Conservation (phyloP, 2,329 filamentous ascomycete species). For the Cercospora sesami region DNA sequence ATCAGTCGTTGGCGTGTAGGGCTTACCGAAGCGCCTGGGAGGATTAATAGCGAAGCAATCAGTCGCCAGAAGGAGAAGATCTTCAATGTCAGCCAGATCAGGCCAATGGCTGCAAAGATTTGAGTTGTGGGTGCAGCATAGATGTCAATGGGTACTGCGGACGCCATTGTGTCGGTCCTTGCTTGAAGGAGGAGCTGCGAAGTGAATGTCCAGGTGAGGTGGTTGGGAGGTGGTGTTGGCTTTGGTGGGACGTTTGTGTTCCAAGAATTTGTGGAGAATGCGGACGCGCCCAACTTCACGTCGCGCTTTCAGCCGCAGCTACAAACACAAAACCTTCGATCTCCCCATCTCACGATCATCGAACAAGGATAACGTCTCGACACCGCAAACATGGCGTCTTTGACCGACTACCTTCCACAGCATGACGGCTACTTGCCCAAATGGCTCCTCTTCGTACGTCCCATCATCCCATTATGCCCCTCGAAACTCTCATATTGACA, state of each 20-base stretch:
- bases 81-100: conserved; percentile 42
- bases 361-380: neutral
- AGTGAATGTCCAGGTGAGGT: neutral
- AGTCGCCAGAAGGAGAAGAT: conserved; percentile 51
- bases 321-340: neutral
- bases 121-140: conserved; percentile 38
- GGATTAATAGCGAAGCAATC: conserved; percentile 51
- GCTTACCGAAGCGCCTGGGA: conserved; percentile 51
- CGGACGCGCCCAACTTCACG: conserved; percentile 8
- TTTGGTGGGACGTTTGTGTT: conserved; percentile 2
- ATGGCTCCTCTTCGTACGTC: conserved; percentile 64
- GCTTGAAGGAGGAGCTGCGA: neutral
- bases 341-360: neutral
- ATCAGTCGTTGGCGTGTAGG: neutral
- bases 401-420: conserved; percentile 47
- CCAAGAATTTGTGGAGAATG: conserved; percentile 1
- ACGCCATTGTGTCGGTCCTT: conserved; percentile 22
- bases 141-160: conserved; percentile 28
- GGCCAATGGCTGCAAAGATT: conserved; percentile 41
- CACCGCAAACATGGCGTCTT: conserved; percentile 18
- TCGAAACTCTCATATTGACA: conserved; percentile 4
- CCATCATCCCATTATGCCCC: conserved; percentile 14
- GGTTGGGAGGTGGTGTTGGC: neutral
- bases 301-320: neutral
- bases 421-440: conserved; percentile 58